These are phyloP conservation scores for Fusarium albosuccineum DNA, from an alignment of 2,329 filamentous ascomycete genomes.

Conservation along the genomic window DNA sequence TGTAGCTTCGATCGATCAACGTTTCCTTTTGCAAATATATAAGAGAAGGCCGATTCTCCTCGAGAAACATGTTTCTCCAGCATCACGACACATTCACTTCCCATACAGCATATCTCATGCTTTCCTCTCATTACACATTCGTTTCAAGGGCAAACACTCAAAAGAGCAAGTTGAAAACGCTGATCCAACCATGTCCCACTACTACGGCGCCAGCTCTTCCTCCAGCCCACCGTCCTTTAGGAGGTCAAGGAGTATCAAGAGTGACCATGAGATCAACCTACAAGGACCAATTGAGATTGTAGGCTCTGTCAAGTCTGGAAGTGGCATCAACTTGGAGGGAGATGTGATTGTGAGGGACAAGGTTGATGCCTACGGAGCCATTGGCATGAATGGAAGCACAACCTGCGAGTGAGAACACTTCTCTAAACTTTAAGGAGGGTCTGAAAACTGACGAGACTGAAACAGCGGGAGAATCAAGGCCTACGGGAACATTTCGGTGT, in stretches of 20 bases:
- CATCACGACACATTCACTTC: background rate
- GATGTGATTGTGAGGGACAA: constrained; percentile 59
- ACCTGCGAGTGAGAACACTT: constrained; percentile 55
- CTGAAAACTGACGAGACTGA: background rate
- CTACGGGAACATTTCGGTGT: constrained; percentile 60
- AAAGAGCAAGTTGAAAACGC: background rate
- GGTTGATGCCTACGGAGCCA: constrained; percentile 61
- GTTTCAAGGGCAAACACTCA: background rate
- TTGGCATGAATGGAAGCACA: constrained; percentile 58
- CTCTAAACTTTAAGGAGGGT: background rate
- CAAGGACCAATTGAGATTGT: constrained; percentile 61
- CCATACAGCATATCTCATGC: background rate
- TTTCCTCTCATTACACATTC: background rate
- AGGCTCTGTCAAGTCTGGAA: constrained; percentile 61
- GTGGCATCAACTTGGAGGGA: constrained; percentile 59
- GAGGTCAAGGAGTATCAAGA: constrained; percentile 57
- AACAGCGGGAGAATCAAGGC: constrained; percentile 60
- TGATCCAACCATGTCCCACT: constrained; percentile 43
- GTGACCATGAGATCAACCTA: constrained; percentile 56
- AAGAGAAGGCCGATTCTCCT: background rate
- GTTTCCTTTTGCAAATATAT: background rate
- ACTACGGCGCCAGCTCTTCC: constrained; percentile 43
- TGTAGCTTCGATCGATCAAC: too few species aligned
- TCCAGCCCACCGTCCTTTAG: constrained; percentile 41
- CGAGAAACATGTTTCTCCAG: background rate